Evolutionary conservation across 768 basidiomycete genomes (phyloP).

Genomic region (Melanogaster broomeanus): DNA sequence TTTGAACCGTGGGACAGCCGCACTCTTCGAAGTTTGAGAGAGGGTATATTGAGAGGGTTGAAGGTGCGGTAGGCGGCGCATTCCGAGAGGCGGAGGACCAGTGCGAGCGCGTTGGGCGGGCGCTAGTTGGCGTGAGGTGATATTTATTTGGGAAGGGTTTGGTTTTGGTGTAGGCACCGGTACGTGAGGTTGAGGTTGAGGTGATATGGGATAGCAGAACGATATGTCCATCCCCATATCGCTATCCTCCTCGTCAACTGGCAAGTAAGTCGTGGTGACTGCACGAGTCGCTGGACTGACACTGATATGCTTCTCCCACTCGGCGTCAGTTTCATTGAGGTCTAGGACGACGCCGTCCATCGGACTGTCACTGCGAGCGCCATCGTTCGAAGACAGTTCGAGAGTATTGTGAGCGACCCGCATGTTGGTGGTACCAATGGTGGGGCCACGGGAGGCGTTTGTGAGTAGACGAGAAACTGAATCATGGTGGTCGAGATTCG

Average conservation of each 20-base stretch:
- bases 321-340: constrained; percentile 22
- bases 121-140: not conserved
- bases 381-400: not conserved
- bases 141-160: not conserved
- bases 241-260: constrained; percentile 15
- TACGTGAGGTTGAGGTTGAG: not conserved
- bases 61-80: constrained; percentile 24
- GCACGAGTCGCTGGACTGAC: not conserved
- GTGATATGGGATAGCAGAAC: constrained; percentile 1
- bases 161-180: constrained; percentile 1
- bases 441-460: not conserved
- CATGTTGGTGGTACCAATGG: not conserved
- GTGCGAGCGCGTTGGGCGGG: constrained; percentile 14
- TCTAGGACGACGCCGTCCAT: constrained; percentile 20
- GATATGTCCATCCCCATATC: constrained; percentile 20
- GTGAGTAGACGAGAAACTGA: not conserved
- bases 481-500: constrained; percentile 9
- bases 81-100: constrained; percentile 29
- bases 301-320: constrained; percentile 7
- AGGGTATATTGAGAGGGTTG: constrained; percentile 19
- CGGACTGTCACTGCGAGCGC: not conserved
- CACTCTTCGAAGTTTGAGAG: constrained; percentile 19
- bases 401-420: not conserved
- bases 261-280: constrained; percentile 12
- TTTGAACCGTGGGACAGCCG: constrained; percentile 26